Evolutionary conservation across 2,329 filamentous ascomycete species (phyloP).

Genomic region (Aspergillus eucalypticola): DNA sequence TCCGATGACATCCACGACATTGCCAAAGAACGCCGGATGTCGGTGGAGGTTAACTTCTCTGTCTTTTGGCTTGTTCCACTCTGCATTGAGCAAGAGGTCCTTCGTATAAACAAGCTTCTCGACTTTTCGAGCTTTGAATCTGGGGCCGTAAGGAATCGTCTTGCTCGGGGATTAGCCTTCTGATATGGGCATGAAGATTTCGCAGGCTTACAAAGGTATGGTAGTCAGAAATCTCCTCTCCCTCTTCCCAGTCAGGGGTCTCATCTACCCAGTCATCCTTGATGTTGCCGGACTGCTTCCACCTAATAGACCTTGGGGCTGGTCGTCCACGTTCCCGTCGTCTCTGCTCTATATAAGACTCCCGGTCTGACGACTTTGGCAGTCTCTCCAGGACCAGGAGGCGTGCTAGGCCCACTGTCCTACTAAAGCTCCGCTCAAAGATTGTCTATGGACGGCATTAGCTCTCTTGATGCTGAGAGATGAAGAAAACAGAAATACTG

Average conservation of each 20-base stretch:
- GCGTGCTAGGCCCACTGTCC: constrained; percentile 74
- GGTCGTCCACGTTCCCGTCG: constrained; percentile 73
- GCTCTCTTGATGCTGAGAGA: no score
- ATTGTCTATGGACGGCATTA: constrained; percentile 57
- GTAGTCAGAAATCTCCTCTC: constrained; percentile 76
- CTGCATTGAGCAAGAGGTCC: constrained; percentile 78
- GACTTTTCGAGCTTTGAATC: constrained; percentile 56
- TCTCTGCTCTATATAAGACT: constrained; percentile 69
- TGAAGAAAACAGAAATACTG: constrained; percentile 2
- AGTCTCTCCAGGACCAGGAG: constrained; percentile 78
- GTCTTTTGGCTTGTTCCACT: constrained; percentile 79
- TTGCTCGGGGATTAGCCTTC: constrained; percentile 11
- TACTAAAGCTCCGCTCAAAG: constrained; percentile 75
- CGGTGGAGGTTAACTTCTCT: constrained; percentile 77
- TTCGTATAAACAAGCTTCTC: constrained; percentile 80
- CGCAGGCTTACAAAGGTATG: constrained; percentile 69
- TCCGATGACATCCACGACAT: constrained; percentile 69
- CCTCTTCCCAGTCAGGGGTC: constrained; percentile 77
- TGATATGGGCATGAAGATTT: constrained; percentile 25
- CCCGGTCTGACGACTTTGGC: constrained; percentile 67
- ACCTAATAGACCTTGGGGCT: constrained; percentile 41
- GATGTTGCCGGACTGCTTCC: constrained; percentile 65
- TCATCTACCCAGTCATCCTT: constrained; percentile 78
- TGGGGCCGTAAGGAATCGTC: constrained; percentile 42
- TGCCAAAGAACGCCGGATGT: constrained; percentile 82